Evolutionary conservation across 176 grass and related monocot species (phyloP).

Genomic region (Ensete ventricosum): DNA sequence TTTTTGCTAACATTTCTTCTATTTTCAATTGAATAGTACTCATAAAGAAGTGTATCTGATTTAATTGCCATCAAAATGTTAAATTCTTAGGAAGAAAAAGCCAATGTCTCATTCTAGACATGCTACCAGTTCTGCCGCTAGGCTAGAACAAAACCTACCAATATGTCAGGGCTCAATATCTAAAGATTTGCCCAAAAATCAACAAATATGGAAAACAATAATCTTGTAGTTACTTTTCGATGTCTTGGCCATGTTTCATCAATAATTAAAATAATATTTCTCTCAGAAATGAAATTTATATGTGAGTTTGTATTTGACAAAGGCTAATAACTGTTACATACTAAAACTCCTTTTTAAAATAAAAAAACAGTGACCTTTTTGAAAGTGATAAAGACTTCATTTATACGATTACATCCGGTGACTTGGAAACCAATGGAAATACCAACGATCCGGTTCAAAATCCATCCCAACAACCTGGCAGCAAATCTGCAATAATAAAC

Average conservation of each 20-base stretch:
- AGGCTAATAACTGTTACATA: no score
- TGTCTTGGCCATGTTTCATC: no score
- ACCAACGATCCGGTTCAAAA: conserved; percentile 43
- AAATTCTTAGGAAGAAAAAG: no score
- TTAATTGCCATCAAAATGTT: no score
- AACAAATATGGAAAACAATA: background rate
- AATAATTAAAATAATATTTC: no score
- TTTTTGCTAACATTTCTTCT: no score
- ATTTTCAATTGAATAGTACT: no score
- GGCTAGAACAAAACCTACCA: background rate
- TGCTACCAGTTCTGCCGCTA: background rate
- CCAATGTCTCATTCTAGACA: background rate
- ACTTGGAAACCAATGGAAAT: conserved; percentile 57
- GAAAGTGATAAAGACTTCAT: conserved; percentile 48
- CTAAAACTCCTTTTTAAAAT: background rate
- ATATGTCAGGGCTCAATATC: no score
- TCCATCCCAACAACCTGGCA: conserved; percentile 40
- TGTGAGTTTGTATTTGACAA: no score
- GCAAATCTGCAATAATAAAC: conserved; percentile 42
- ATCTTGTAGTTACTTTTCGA: no score
- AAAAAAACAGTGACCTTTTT: conserved; percentile 48
- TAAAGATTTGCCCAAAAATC: background rate
- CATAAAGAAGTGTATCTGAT: no score
- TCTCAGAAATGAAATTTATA: no score
- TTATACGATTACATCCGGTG: conserved; percentile 52